phyloP scores from a whole-genome alignment of 1,284 basidiomycete genomes.

The Meira nashicola region DNA sequence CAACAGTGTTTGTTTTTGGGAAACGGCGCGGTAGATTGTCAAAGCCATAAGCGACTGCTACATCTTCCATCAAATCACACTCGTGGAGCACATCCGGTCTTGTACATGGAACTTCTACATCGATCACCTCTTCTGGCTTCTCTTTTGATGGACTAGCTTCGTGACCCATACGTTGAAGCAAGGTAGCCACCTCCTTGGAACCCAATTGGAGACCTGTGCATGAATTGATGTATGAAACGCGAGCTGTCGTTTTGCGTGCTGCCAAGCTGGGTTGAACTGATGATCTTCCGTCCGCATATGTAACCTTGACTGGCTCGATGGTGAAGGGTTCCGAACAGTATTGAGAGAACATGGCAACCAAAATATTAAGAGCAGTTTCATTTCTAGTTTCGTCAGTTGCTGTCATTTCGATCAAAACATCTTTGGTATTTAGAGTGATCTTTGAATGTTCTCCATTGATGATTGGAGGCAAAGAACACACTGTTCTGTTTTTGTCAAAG shows the following conservation, averaged over 20 bases:
- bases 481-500: slow-evolving; percentile 79
- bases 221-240: slow-evolving; percentile 86
- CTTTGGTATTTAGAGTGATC: slow-evolving; percentile 87
- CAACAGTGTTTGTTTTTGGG: slow-evolving; percentile 91
- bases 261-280: slow-evolving; percentile 77
- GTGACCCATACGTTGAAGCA: slow-evolving; percentile 69
- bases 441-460: slow-evolving; percentile 66
- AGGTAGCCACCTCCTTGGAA: slow-evolving; percentile 61
- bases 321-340: slow-evolving; percentile 84
- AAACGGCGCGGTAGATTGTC: slow-evolving; percentile 90
- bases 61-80: slow-evolving; percentile 97
- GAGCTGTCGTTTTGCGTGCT: slow-evolving; percentile 68
- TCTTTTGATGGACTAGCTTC: slow-evolving; percentile 20
- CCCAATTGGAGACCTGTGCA: slow-evolving; percentile 79
- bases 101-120: slow-evolving; percentile 77
- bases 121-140: slow-evolving; percentile 37
- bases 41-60: slow-evolving; percentile 94
- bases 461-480: slow-evolving; percentile 95
- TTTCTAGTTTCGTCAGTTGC: slow-evolving; percentile 98
- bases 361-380: slow-evolving; percentile 87
- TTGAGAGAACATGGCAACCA: slow-evolving; percentile 94
- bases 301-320: slow-evolving; percentile 46
- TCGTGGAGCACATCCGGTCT: slow-evolving; percentile 96
- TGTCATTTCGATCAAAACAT: slow-evolving; percentile 94
- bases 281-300: slow-evolving; percentile 59